These are phyloP conservation scores for Phaffomyces opuntiae DNA, from an alignment of 805 yeast genomes.

Conservation along the genomic window DNA sequence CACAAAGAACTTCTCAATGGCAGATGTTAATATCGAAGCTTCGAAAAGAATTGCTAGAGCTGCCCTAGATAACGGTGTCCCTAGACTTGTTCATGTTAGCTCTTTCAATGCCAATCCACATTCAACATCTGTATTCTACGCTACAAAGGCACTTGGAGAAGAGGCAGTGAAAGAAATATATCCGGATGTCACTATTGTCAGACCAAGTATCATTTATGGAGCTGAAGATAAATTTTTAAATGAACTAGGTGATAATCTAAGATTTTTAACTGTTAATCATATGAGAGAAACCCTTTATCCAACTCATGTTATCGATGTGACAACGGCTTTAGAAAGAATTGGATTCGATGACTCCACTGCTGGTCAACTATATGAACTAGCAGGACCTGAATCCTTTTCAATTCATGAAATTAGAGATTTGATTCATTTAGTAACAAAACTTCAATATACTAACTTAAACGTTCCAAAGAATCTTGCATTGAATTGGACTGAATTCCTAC, in stretches of 20 bases:
- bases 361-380: constrained; percentile 69
- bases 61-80: constrained; percentile 59
- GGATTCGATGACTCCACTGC: constrained; percentile 76
- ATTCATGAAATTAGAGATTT: constrained; percentile 60
- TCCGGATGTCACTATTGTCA: constrained; percentile 77
- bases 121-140: constrained; percentile 63
- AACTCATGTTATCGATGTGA: constrained; percentile 72
- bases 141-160: constrained; percentile 78
- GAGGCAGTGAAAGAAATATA: constrained; percentile 55
- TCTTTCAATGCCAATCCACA: constrained; percentile 66
- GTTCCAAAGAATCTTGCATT: constrained; percentile 33
- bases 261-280: constrained; percentile 60
- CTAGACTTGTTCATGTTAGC: constrained; percentile 73
- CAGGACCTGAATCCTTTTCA: constrained; percentile 62
- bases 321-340: constrained; percentile 68
- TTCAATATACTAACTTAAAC: constrained; percentile 31
- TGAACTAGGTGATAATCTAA: constrained; percentile 46
- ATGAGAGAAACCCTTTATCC: constrained; percentile 61
- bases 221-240: constrained; percentile 65
- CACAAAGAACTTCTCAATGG: constrained; percentile 77
- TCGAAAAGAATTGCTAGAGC: constrained; percentile 73
- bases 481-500: constrained; percentile 28
- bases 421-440: constrained; percentile 54
- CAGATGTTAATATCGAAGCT: constrained; percentile 76
- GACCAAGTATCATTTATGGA: constrained; percentile 80